phyloP scores from a whole-genome alignment of 352 stramenopile genomes.

The Salisapilia sapeloensis region DNA sequence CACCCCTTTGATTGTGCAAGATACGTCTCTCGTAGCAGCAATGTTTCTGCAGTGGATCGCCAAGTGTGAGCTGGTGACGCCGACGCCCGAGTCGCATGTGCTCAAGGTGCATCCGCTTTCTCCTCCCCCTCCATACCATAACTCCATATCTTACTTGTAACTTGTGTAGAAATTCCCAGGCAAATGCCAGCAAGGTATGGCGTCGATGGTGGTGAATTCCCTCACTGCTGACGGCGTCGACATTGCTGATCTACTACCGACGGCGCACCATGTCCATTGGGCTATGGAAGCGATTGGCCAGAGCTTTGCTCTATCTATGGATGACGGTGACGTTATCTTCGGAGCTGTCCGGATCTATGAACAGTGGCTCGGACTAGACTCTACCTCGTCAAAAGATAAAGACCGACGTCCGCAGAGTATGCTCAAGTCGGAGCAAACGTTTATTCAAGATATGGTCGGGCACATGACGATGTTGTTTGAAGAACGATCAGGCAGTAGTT shows the following conservation, averaged over 20 bases:
- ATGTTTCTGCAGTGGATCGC: conserved; percentile 82
- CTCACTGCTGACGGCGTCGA: conserved; percentile 37
- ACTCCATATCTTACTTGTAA: not conserved
- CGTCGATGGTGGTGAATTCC: conserved; percentile 61
- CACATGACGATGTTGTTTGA: conserved; percentile 83
- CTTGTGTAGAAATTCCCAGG: conserved; percentile 65
- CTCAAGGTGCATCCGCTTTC: conserved; percentile 28
- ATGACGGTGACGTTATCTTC: conserved; percentile 67
- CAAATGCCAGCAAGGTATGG: conserved; percentile 73
- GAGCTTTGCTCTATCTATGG: conserved; percentile 71
- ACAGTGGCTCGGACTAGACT: conserved; percentile 55
- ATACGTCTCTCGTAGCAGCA: too few relatives aligned
- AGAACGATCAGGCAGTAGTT: conserved; percentile 22
- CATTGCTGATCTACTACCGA: conserved; percentile 32
- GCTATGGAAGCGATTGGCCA: conserved; percentile 76
- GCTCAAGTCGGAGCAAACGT: conserved; percentile 68
- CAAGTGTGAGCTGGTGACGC: conserved; percentile 74
- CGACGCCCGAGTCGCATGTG: conserved; percentile 48
- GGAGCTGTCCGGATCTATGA: conserved; percentile 68
- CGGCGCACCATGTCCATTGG: conserved; percentile 65
- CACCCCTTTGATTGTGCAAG: too few relatives aligned
- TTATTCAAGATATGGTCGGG: conserved; percentile 74
- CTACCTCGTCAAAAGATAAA: conserved; percentile 14
- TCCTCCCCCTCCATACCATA: not conserved
- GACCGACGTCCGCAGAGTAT: conserved; percentile 52